Conservation (phyloP, 495 filamentous ascomycete genomes). For the Aspergillus olivimuriae region DNA sequence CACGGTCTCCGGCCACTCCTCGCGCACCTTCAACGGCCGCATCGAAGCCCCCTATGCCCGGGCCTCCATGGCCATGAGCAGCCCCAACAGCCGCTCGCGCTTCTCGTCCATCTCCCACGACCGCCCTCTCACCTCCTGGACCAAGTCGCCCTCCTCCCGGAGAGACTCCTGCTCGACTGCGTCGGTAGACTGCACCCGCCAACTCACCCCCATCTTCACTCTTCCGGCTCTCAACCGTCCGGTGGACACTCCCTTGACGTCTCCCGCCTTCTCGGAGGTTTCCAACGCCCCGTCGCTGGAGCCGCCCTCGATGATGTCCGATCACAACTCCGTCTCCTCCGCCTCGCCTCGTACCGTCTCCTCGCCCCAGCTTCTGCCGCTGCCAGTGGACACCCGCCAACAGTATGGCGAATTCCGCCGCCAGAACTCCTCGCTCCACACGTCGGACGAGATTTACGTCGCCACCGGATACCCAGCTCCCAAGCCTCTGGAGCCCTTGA, state of each 20-base stretch:
- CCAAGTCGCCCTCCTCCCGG: constrained; percentile 25
- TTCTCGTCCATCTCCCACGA: constrained; percentile 22
- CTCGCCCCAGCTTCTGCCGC: constrained; percentile 37
- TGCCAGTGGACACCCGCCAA: constrained; percentile 28
- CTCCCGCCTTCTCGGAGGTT: constrained; percentile 56
- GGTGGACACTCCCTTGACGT: constrained; percentile 60
- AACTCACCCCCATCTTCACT: constrained; percentile 41
- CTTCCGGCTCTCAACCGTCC: constrained; percentile 39
- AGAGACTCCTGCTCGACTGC: constrained; percentile 25
- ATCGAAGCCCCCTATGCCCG: constrained; percentile 37
- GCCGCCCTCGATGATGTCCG: constrained; percentile 68
- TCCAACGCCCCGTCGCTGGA: constrained; percentile 55
- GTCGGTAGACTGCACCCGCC: constrained; percentile 28
- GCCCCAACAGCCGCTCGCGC: constrained; percentile 26
- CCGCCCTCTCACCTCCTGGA: constrained; percentile 25
- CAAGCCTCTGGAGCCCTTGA: constrained; percentile 23
- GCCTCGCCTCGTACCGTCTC: constrained; percentile 43
- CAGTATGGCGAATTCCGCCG: constrained; percentile 28
- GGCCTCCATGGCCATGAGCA: constrained; percentile 24
- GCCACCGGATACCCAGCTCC: constrained; percentile 13
- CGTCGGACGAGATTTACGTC: constrained; percentile 25
- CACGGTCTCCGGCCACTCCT: constrained; percentile 19
- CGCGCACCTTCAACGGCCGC: constrained; percentile 36
- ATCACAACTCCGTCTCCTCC: constrained; percentile 59
- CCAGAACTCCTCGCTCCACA: constrained; percentile 19